phyloP scores from a whole-genome alignment of 2,329 filamentous ascomycete species.

The Aschersonia sp. region DNA sequence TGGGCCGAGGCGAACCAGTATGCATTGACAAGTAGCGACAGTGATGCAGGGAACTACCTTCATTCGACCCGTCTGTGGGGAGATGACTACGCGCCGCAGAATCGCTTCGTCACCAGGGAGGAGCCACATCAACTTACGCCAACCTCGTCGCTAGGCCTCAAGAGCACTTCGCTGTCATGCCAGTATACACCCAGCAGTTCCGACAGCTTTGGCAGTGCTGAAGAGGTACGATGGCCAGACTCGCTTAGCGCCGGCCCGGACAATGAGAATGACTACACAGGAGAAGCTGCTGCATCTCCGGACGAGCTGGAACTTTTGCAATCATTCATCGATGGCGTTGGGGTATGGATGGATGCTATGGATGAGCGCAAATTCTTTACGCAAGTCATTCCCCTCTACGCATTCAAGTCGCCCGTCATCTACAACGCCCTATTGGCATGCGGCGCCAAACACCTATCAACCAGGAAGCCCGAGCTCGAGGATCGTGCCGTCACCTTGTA shows the following conservation, averaged over 20 bases:
- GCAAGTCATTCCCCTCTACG: constrained; percentile 67
- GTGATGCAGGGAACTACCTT: too few species aligned
- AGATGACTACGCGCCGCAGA: not conserved
- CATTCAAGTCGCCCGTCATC: constrained; percentile 73
- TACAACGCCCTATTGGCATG: constrained; percentile 82
- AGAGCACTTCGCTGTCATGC: not conserved
- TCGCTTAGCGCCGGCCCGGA: not conserved
- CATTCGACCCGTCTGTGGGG: not conserved
- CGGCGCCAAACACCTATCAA: constrained; percentile 65
- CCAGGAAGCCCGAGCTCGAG: constrained; percentile 58
- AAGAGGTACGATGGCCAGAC: not conserved
- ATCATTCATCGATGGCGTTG: constrained; percentile 81
- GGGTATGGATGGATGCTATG: constrained; percentile 87
- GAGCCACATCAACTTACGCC: not conserved
- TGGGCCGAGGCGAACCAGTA: too few species aligned
- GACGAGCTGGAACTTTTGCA: constrained; percentile 86
- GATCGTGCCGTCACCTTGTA: constrained; percentile 75
- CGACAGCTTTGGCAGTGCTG: not conserved
- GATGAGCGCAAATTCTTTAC: constrained; percentile 80
- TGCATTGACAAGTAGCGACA: too few species aligned
- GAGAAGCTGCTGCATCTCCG: constrained; percentile 54
- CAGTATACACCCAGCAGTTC: not conserved
- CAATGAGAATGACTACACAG: constrained; percentile 8
- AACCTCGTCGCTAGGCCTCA: not conserved
- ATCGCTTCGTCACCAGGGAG: not conserved